Evolutionary conservation across 805 yeast genomes (phyloP).

Genomic region (Kregervanrija fluxuum): DNA sequence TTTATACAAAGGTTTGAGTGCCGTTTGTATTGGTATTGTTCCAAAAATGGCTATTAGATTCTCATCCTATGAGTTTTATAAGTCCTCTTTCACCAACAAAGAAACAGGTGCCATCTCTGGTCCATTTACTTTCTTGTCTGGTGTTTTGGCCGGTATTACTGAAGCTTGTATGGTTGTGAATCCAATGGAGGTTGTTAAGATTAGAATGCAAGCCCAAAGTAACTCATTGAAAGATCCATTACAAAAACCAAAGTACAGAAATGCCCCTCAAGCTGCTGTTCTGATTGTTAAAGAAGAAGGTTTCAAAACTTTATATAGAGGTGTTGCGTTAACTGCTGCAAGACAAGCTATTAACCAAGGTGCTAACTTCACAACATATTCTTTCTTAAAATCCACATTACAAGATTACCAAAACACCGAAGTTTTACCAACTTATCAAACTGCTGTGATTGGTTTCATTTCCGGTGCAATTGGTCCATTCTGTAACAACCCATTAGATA

Average conservation of each 20-base stretch:
- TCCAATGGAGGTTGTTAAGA: slow-evolving; percentile 97
- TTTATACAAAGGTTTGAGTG: slow-evolving; percentile 91
- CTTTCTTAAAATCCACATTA: slow-evolving; percentile 68
- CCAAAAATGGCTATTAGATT: slow-evolving; percentile 98
- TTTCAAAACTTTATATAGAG: slow-evolving; percentile 78
- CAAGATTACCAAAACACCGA: slow-evolving; percentile 51
- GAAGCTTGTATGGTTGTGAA: slow-evolving; percentile 93
- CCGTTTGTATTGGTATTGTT: slow-evolving; percentile 93
- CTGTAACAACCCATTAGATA: slow-evolving; percentile 95
- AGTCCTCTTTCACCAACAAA: slow-evolving; percentile 54
- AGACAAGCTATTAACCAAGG: slow-evolving; percentile 99
- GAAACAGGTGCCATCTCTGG: slow-evolving; percentile 64
- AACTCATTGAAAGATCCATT: slow-evolving; percentile 83
- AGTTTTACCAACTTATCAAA: slow-evolving; percentile 86
- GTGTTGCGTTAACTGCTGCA: slow-evolving; percentile 92
- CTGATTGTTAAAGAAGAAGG: slow-evolving; percentile 90
- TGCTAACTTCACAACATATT: slow-evolving; percentile 93
- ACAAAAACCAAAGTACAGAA: slow-evolving; percentile 72
- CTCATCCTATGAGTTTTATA: slow-evolving; percentile 86
- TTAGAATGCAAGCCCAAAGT: slow-evolving; percentile 93
- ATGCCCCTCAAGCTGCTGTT: slow-evolving; percentile 86
- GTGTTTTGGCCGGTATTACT: slow-evolving; percentile 95
- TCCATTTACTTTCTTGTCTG: slow-evolving; percentile 75
- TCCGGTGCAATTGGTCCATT: slow-evolving; percentile 98
- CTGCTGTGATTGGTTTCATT: slow-evolving; percentile 81